A percentile compares a stretch with the other conserved stretches of the same genome.
Evolutionary conservation across 2,329 filamentous ascomycete genomes (phyloP).

Genomic region (Aspergillus sp.): DNA sequence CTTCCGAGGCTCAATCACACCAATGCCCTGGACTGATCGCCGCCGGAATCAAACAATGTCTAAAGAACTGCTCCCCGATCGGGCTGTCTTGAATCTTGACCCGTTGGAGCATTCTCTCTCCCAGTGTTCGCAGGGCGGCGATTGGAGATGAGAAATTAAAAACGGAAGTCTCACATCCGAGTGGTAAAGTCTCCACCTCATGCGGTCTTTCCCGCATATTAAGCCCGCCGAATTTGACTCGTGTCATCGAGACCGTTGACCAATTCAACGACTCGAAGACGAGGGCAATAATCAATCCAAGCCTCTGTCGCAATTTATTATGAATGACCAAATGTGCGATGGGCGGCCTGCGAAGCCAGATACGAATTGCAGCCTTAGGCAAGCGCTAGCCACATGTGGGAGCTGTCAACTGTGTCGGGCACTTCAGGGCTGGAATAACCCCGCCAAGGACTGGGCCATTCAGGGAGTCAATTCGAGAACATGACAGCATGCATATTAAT

Average conservation of each 20-base stretch:
- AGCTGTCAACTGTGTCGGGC: constrained; percentile 2
- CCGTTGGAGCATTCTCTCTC: neutral
- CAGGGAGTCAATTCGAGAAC: neutral
- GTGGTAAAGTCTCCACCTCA: constrained; percentile 3
- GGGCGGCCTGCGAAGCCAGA: neutral
- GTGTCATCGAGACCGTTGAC: neutral
- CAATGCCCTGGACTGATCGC: too few relatives aligned
- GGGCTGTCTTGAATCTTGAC: neutral
- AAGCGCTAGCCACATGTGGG: neutral
- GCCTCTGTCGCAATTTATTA: neutral
- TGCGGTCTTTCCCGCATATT: constrained; percentile 6
- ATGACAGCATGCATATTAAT: neutral
- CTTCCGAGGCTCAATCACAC: neutral
- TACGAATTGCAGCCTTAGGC: neutral
- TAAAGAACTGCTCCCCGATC: neutral
- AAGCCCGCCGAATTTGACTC: neutral
- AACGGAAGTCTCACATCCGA: constrained; percentile 6
- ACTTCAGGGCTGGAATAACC: neutral
- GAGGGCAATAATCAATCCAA: neutral
- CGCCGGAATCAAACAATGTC: too few relatives aligned
- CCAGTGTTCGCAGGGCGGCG: neutral
- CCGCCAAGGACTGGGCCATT: neutral
- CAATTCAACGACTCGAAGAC: neutral
- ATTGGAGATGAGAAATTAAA: constrained; percentile 4
- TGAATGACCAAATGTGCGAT: neutral